A percentile compares a stretch with the other conserved stretches of the same genome.
Evolutionary conservation across 495 filamentous ascomycete genomes (phyloP).

Genomic region (Daldinia concentrica): DNA sequence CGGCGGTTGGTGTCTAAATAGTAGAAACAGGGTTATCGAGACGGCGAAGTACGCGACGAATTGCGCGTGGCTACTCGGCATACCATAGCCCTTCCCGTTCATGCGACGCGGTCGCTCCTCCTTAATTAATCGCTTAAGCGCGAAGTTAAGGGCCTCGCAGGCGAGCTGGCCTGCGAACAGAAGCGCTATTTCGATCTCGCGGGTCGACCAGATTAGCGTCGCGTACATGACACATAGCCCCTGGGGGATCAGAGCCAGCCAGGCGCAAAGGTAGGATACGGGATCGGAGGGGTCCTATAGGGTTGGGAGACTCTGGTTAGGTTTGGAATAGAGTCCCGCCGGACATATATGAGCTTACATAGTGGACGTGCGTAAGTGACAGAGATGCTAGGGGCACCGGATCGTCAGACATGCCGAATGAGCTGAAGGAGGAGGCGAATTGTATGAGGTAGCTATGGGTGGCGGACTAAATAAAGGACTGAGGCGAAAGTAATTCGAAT

Average conservation of each 20-base stretch:
- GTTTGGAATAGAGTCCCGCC: neutral
- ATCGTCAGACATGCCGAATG: slow-evolving; percentile 64
- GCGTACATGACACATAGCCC: slow-evolving; percentile 88
- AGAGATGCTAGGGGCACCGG: slow-evolving; percentile 80
- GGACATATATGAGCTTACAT: slow-evolving; percentile 62
- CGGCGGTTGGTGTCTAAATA: slow-evolving; percentile 74
- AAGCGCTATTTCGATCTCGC: slow-evolving; percentile 87
- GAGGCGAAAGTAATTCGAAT: neutral
- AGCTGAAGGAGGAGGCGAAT: neutral
- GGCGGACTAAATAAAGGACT: neutral
- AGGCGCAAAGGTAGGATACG: slow-evolving; percentile 87
- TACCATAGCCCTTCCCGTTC: slow-evolving; percentile 97
- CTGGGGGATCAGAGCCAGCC: slow-evolving; percentile 92
- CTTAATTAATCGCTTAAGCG: slow-evolving; percentile 87
- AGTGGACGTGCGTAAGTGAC: slow-evolving; percentile 94
- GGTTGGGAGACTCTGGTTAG: slow-evolving; percentile 8
- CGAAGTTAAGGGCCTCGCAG: slow-evolving; percentile 94
- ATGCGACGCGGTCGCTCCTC: slow-evolving; percentile 82
- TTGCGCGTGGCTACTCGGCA: slow-evolving; percentile 98
- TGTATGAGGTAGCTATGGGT: neutral
- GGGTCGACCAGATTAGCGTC: slow-evolving; percentile 86
- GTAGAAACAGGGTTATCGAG: slow-evolving; percentile 81
- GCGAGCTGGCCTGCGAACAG: slow-evolving; percentile 93
- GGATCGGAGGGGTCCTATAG: slow-evolving; percentile 86
- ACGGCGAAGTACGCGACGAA: slow-evolving; percentile 91